Evolutionary conservation across 768 basidiomycete species (phyloP).

Genomic region (Sporobolomyces pararoseus): DNA sequence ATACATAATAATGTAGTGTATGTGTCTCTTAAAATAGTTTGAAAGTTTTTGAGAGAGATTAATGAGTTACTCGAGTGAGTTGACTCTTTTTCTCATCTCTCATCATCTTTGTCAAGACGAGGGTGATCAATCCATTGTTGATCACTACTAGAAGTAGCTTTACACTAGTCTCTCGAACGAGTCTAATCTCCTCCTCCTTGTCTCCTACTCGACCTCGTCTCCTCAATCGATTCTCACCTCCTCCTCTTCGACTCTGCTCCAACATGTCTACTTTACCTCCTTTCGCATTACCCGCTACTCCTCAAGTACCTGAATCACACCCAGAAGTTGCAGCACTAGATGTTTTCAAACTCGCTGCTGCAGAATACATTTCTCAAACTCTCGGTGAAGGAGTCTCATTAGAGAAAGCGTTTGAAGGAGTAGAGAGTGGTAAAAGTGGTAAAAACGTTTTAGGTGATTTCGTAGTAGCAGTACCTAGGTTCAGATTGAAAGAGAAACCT

Average conservation of each 20-base stretch:
- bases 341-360: slow-evolving; percentile 75
- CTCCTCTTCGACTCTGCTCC: background rate
- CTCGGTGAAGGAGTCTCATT: slow-evolving; percentile 50
- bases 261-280: slow-evolving; percentile 26
- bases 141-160: no score
- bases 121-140: slow-evolving; percentile 1
- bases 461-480: slow-evolving; percentile 84
- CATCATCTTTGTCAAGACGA: background rate
- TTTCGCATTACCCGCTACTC: slow-evolving; percentile 20
- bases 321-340: slow-evolving; percentile 67
- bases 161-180: no score
- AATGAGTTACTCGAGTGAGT: no score
- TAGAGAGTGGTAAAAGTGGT: slow-evolving; percentile 90
- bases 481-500: slow-evolving; percentile 75
- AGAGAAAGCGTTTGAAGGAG: slow-evolving; percentile 75
- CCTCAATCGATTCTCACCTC: background rate
- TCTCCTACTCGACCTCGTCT: background rate
- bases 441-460: slow-evolving; percentile 62
- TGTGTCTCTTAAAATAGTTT: no score
- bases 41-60: no score
- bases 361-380: slow-evolving; percentile 59
- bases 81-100: background rate
- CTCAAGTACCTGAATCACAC: slow-evolving; percentile 16
- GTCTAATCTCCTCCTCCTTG: background rate
- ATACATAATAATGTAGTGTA: no score